Conservation (phyloP, 2,329 filamentous ascomycete species). For the Xylariaceae sp. region DNA sequence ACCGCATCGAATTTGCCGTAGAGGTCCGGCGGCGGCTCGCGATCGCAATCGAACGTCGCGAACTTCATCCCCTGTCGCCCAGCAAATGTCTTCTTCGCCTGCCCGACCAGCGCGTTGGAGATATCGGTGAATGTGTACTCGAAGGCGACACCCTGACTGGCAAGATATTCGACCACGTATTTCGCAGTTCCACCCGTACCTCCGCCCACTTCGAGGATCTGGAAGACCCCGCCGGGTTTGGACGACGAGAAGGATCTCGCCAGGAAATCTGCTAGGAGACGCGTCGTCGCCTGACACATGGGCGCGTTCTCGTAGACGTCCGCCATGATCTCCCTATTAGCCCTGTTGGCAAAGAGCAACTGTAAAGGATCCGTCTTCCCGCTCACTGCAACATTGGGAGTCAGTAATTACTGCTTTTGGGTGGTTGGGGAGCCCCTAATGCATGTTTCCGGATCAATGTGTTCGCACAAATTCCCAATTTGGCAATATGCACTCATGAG, state of each 20-base stretch:
- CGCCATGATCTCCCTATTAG: too few relatives aligned
- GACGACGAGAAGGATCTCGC: not conserved
- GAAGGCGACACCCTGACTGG: constrained; percentile 27
- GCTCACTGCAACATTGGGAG: too few relatives aligned
- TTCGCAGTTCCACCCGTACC: constrained; percentile 48
- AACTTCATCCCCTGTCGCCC: constrained; percentile 30
- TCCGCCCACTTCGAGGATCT: constrained; percentile 47
- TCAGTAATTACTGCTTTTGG: too few relatives aligned
- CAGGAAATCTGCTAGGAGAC: constrained; percentile 27
- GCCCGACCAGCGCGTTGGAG: constrained; percentile 37
- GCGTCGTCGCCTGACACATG: constrained; percentile 28
- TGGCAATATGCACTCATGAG: too few relatives aligned
- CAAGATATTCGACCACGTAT: constrained; percentile 35
- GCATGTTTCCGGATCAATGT: too few relatives aligned
- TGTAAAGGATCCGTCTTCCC: too few relatives aligned
- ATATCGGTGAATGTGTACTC: constrained; percentile 49
- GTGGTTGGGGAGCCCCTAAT: too few relatives aligned
- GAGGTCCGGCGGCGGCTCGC: constrained; percentile 19
- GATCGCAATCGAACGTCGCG: constrained; percentile 36
- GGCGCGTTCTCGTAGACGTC: constrained; percentile 42
- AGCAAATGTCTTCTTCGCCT: constrained; percentile 32
- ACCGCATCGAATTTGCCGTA: constrained; percentile 35
- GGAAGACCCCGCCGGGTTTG: constrained; percentile 32
- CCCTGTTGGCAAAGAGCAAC: too few relatives aligned
- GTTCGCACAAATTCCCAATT: too few relatives aligned